phyloP scores from a whole-genome alignment of 495 filamentous ascomycete genomes.

The Rostrohypoxylon terebratum region DNA sequence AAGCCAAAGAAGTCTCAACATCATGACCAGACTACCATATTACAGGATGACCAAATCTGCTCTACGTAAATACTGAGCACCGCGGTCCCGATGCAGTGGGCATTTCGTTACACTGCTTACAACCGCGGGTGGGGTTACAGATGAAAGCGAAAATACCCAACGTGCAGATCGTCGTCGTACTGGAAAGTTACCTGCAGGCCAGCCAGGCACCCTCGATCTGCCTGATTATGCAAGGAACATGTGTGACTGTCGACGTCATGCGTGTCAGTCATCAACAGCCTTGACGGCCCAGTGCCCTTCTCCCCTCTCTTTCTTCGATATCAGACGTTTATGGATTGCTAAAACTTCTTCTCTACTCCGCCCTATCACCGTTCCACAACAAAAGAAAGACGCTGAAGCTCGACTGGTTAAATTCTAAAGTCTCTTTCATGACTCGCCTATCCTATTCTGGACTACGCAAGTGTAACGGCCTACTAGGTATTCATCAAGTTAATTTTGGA shows the following conservation, averaged over 20 bases:
- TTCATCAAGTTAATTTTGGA: neutral
- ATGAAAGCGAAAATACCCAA: conserved; percentile 7
- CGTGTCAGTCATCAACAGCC: conserved; percentile 12
- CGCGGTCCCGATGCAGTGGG: conserved; percentile 26
- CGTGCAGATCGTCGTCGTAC: conserved; percentile 25
- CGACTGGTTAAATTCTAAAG: neutral
- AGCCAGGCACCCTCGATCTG: conserved; percentile 36
- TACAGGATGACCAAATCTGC: conserved; percentile 18
- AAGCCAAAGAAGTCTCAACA: conserved; percentile 10
- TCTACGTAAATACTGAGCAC: conserved; percentile 11
- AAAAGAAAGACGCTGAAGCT: neutral
- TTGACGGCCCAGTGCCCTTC: neutral
- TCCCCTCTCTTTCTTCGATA: neutral
- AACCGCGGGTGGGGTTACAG: conserved; percentile 6
- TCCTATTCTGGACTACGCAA: neutral
- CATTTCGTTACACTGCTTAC: conserved; percentile 32
- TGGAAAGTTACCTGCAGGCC: conserved; percentile 23
- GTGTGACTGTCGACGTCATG: conserved; percentile 30
- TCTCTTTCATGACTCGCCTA: neutral
- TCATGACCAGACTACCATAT: neutral
- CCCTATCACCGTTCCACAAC: neutral
- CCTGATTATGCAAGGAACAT: conserved; percentile 41
- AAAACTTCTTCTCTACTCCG: neutral
- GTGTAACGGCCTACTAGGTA: neutral
- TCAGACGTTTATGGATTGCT: conserved; percentile 8